Conservation (phyloP, 1,139 yeast species). For the Nakaseomyces delphensis region DNA sequence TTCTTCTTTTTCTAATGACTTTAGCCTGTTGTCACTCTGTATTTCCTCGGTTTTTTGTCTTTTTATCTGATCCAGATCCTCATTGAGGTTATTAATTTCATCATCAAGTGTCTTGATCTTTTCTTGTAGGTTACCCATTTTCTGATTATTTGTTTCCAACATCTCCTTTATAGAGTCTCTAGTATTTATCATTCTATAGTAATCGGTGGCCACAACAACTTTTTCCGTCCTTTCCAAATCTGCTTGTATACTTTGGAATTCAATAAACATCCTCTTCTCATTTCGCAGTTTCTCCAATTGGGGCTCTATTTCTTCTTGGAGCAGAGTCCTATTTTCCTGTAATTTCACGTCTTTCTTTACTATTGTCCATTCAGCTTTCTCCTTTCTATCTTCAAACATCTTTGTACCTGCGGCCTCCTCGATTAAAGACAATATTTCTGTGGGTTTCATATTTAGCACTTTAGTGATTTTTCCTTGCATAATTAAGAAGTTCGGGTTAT, state of each 20-base stretch:
- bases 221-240: constrained; percentile 70
- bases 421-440: constrained; percentile 78
- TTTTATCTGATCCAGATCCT: constrained; percentile 53
- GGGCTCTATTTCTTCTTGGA: constrained; percentile 87
- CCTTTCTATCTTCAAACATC: constrained; percentile 89
- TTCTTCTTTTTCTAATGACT: constrained; percentile 53
- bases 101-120: constrained; percentile 39
- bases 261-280: constrained; percentile 76
- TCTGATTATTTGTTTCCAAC: constrained; percentile 32
- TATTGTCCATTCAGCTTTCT: constrained; percentile 87
- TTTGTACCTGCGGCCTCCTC: constrained; percentile 99
- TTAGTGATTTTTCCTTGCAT: constrained; percentile 99
- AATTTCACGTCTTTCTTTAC: constrained; percentile 81
- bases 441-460: constrained; percentile 91
- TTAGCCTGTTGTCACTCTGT: constrained; percentile 53
- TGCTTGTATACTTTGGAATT: constrained; percentile 75
- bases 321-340: constrained; percentile 61
- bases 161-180: constrained; percentile 38
- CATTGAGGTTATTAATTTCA: constrained; percentile 53
- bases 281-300: constrained; percentile 71
- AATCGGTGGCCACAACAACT: constrained; percentile 74
- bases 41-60: constrained; percentile 50
- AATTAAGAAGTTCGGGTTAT: constrained; percentile 91
- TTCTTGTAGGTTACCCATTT: constrained; percentile 27
- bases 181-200: constrained; percentile 38